Conservation (phyloP, 2,329 filamentous ascomycete species). For the Fusarium nelsonii region DNA sequence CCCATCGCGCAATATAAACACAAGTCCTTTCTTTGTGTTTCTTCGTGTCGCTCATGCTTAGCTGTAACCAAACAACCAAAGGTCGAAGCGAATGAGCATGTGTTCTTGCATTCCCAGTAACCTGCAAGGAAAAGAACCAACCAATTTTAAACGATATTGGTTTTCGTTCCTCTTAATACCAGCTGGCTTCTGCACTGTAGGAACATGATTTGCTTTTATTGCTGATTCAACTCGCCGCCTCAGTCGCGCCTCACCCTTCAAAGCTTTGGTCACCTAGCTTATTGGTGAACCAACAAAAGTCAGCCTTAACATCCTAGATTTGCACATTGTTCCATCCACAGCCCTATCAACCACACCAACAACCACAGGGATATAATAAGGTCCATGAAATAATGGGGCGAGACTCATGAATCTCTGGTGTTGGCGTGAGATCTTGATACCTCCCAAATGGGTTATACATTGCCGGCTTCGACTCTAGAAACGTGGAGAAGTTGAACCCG, state of each 20-base stretch:
- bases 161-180: too few species aligned
- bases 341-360: background rate
- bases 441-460: background rate
- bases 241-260: background rate
- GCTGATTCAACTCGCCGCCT: background rate
- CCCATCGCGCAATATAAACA: too few species aligned
- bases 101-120: background rate
- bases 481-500: background rate
- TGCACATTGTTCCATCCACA: background rate
- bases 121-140: background rate
- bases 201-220: background rate
- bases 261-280: background rate
- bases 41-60: background rate
- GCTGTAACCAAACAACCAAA: background rate
- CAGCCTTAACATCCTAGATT: background rate
- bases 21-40: background rate
- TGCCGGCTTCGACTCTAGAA: background rate
- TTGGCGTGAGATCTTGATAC: background rate
- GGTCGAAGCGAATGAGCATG: background rate
- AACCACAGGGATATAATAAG: background rate
- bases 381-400: background rate
- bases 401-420: background rate
- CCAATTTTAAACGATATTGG: accelerated
- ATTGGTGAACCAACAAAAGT: background rate
- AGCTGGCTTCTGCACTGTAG: background rate